phyloP scores from a whole-genome alignment of 73 alveolate genomes.

The Uronychia setigera region DNA sequence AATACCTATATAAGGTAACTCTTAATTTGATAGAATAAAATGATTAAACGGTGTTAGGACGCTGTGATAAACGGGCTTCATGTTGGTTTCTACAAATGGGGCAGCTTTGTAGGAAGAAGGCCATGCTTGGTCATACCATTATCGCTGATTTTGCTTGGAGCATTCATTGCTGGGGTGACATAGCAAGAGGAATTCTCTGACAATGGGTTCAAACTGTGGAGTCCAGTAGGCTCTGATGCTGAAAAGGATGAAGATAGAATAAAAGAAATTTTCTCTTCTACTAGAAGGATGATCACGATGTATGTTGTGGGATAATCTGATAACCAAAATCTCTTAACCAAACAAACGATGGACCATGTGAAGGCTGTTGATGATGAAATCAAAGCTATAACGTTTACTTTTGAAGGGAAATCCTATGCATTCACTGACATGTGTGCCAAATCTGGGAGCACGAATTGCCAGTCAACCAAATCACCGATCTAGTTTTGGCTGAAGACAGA shows the following conservation, averaged over 20 bases:
- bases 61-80: no score
- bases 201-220: no score
- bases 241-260: background rate
- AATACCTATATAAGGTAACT: no score
- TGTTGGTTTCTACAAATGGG: background rate
- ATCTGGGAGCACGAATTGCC: background rate
- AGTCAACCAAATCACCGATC: background rate
- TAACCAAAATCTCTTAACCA: background rate
- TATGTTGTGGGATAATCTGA: background rate
- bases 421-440: slow-evolving; percentile 1
- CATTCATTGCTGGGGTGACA: background rate
- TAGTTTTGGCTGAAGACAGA: slow-evolving; percentile 1
- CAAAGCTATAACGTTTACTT: background rate
- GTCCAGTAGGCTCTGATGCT: slow-evolving; percentile 6
- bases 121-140: background rate
- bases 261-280: background rate
- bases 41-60: no score
- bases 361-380: slow-evolving; percentile 9
- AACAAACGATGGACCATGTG: background rate
- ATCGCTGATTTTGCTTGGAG: background rate
- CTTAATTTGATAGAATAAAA: no score
- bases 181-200: background rate
- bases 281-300: background rate
- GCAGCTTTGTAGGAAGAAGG: background rate
- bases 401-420: background rate